phyloP scores from a whole-genome alignment of 176 grass and related monocot genomes.

The Phoenix roebelenii region DNA sequence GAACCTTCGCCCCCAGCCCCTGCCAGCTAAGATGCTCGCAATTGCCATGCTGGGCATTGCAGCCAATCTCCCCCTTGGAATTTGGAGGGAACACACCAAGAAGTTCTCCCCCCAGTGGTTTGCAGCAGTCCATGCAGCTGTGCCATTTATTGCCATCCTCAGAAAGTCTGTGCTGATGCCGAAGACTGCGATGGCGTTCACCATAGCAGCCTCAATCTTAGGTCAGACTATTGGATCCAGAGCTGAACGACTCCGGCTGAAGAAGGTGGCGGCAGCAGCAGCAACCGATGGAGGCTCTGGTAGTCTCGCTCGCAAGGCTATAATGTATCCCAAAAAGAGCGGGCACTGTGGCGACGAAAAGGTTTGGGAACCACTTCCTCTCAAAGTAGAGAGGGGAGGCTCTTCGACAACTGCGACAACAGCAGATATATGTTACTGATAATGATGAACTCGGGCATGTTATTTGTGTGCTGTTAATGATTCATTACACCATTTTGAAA shows the following conservation, averaged over 20 bases:
- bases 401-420: neutral
- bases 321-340: slow-evolving; percentile 26
- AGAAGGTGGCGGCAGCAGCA: slow-evolving; percentile 23
- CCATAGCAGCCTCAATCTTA: slow-evolving; percentile 61
- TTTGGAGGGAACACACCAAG: slow-evolving; percentile 69
- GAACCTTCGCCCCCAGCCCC: slow-evolving; percentile 58
- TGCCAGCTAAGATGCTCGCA: slow-evolving; percentile 58
- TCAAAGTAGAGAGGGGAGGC: slow-evolving; percentile 10
- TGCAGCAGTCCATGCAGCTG: slow-evolving; percentile 55
- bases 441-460: neutral
- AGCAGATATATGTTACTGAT: slow-evolving; percentile 14
- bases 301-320: neutral
- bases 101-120: slow-evolving; percentile 77
- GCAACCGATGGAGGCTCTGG: slow-evolving; percentile 7
- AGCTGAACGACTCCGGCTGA: slow-evolving; percentile 69
- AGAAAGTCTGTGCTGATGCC: slow-evolving; percentile 90
- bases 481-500: neutral
- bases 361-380: slow-evolving; percentile 44
- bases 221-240: slow-evolving; percentile 80
- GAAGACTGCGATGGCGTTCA: slow-evolving; percentile 68
- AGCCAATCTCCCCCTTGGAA: slow-evolving; percentile 73
- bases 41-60: slow-evolving; percentile 70
- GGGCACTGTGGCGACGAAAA: slow-evolving; percentile 21
- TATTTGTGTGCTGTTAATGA: neutral
- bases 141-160: slow-evolving; percentile 80